Evolutionary conservation across 2,329 filamentous ascomycete genomes (phyloP).

Genomic region (Xylaria sp.): DNA sequence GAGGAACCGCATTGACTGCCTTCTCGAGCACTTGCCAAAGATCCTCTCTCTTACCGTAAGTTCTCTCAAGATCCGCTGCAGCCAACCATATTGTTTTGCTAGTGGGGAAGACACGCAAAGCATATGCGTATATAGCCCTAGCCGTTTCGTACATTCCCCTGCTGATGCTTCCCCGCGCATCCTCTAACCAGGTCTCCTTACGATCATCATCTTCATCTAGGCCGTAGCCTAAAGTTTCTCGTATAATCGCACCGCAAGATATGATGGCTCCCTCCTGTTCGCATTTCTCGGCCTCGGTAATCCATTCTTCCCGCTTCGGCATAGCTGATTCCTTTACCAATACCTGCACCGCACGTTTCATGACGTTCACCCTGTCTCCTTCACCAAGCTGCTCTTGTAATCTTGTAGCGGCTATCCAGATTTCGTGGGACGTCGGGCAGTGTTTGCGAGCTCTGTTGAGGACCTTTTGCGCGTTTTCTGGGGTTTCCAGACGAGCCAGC

Average conservation of each 20-base stretch:
- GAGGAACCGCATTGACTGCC: slow-evolving; percentile 91
- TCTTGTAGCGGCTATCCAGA: slow-evolving; percentile 95
- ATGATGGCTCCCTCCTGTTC: slow-evolving; percentile 89
- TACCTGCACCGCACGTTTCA: slow-evolving; percentile 92
- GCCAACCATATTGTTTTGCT: slow-evolving; percentile 91
- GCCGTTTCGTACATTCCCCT: slow-evolving; percentile 90
- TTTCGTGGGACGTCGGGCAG: slow-evolving; percentile 90
- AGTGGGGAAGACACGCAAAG: slow-evolving; percentile 87
- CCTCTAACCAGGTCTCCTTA: slow-evolving; percentile 95
- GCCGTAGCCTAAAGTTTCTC: slow-evolving; percentile 91
- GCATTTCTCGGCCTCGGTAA: slow-evolving; percentile 91
- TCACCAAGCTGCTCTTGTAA: slow-evolving; percentile 89
- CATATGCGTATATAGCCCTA: slow-evolving; percentile 91
- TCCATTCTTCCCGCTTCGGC: slow-evolving; percentile 98
- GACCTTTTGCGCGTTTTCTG: slow-evolving; percentile 92
- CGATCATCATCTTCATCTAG: slow-evolving; percentile 96
- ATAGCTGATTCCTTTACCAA: slow-evolving; percentile 93
- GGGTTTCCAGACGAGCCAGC: slow-evolving; percentile 86
- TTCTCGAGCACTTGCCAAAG: slow-evolving; percentile 90
- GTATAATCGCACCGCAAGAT: slow-evolving; percentile 89
- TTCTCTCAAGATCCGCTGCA: slow-evolving; percentile 89
- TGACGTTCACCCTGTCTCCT: slow-evolving; percentile 83
- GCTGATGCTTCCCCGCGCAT: slow-evolving; percentile 83
- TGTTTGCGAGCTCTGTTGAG: slow-evolving; percentile 95
- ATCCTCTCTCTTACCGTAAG: slow-evolving; percentile 84